Percentiles rank a stretch among this genome's conserved stretches.
phyloP scores from a whole-genome alignment of 176 grass and related monocot species.

The Ampelocalamus luodianensis region DNA sequence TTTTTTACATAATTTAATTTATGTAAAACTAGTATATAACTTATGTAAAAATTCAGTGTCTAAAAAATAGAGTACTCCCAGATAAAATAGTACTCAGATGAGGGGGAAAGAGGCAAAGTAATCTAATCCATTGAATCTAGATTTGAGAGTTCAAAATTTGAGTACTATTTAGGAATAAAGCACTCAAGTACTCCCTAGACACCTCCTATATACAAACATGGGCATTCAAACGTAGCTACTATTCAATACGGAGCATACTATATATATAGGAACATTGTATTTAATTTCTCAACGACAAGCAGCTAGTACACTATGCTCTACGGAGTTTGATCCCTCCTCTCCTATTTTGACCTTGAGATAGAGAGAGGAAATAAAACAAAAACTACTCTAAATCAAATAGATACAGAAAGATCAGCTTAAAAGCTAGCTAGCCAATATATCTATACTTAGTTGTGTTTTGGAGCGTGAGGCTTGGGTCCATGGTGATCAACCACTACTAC shows the following conservation, averaged over 20 bases:
- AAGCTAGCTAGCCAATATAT: background rate
- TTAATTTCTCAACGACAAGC: constrained; percentile 19
- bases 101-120: no score
- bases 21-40: no score
- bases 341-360: constrained; percentile 33
- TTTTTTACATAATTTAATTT: no score
- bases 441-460: constrained; percentile 62
- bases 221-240: background rate
- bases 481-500: constrained; percentile 33
- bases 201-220: no score
- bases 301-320: constrained; percentile 34
- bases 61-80: no score
- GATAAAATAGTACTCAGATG: no score
- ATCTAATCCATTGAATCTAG: no score
- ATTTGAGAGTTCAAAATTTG: no score
- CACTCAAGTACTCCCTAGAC: no score
- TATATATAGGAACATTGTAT: background rate
- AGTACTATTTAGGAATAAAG: no score
- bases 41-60: no score
- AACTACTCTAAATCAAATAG: constrained; percentile 39
- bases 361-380: constrained; percentile 22
- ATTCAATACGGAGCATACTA: constrained; percentile 12
- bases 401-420: constrained; percentile 14
- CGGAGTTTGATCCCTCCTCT: constrained; percentile 23
- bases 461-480: constrained; percentile 59